Percentiles rank a stretch among this genome's conserved stretches.
phyloP scores from a whole-genome alignment of 805 yeast genomes.

The Metschnikowia koreensis region DNA sequence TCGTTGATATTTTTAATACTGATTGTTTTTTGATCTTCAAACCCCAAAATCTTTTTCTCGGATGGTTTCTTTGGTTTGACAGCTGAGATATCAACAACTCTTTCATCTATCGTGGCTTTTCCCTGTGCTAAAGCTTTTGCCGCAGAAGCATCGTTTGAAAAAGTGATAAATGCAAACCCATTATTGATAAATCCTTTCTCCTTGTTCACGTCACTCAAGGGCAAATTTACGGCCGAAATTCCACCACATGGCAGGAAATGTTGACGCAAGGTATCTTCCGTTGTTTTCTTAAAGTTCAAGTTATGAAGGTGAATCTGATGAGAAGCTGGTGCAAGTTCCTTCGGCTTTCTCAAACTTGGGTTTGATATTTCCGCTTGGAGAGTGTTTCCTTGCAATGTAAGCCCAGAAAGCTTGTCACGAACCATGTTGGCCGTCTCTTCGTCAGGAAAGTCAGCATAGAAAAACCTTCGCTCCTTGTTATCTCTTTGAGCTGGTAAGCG shows the following conservation, averaged over 20 bases:
- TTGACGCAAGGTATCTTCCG: conserved; percentile 35
- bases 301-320: conserved; percentile 53
- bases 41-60: conserved; percentile 13
- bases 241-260: conserved; percentile 51
- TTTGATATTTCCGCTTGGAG: conserved; percentile 62
- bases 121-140: conserved; percentile 44
- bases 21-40: conserved; percentile 21
- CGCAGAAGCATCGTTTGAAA: conserved; percentile 44
- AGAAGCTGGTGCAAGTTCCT: conserved; percentile 21
- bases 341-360: conserved; percentile 41
- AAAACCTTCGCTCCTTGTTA: conserved; percentile 62
- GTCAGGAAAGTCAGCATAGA: conserved; percentile 63
- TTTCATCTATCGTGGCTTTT: conserved; percentile 41
- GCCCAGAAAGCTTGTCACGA: conserved; percentile 27
- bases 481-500: conserved; percentile 63
- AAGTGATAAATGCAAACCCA: conserved; percentile 68
- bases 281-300: conserved; percentile 45
- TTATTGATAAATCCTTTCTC: conserved; percentile 40
- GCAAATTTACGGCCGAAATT: conserved; percentile 52
- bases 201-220: conserved; percentile 35
- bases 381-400: conserved; percentile 25
- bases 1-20: conserved; percentile 28
- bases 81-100: conserved; percentile 48
- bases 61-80: conserved; percentile 37
- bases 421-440: conserved; percentile 45